These are phyloP conservation scores for Globisporangium irregulare DNA, from an alignment of 352 stramenopile species.

Conservation along the genomic window DNA sequence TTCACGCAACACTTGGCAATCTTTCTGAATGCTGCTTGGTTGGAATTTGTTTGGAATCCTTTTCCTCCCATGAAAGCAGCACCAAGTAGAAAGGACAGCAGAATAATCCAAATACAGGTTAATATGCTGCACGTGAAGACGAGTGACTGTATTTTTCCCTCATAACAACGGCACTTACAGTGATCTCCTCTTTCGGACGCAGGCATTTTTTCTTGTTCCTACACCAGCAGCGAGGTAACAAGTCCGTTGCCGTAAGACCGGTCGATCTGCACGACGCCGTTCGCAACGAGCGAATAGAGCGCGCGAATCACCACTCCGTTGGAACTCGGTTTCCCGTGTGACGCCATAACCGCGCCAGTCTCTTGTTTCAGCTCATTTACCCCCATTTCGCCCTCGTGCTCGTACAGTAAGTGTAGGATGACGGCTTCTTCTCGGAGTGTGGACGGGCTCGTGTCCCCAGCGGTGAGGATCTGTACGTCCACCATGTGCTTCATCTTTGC, in stretches of 20 bases:
- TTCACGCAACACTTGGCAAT: too few species aligned
- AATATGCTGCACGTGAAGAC: background rate
- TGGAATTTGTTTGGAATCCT: background rate
- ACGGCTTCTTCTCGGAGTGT: conserved; percentile 53
- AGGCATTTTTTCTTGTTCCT: conserved; percentile 1
- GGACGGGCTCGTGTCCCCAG: conserved; percentile 39
- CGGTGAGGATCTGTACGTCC: conserved; percentile 52
- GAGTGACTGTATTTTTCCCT: background rate
- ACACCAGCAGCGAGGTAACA: conserved; percentile 64
- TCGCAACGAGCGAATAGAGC: conserved; percentile 66
- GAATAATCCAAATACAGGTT: background rate
- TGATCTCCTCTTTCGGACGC: background rate
- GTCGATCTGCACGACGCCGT: conserved; percentile 71
- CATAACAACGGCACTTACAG: background rate
- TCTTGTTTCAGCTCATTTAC: conserved; percentile 60
- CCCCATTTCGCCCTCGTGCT: conserved; percentile 59
- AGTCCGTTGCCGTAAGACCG: conserved; percentile 59
- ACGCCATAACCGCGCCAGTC: conserved; percentile 37
- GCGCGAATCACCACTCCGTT: conserved; percentile 49
- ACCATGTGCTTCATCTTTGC: conserved; percentile 69
- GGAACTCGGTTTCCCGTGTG: conserved; percentile 39
- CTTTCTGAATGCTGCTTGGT: background rate
- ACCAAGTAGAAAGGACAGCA: background rate
- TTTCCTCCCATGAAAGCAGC: background rate
- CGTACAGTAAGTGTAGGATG: conserved; percentile 60